Evolutionary conservation across 805 yeast species (phyloP), one percentile per base, ranked within the genome.

Genomic region (Cyberlindnera veronae): DNA sequence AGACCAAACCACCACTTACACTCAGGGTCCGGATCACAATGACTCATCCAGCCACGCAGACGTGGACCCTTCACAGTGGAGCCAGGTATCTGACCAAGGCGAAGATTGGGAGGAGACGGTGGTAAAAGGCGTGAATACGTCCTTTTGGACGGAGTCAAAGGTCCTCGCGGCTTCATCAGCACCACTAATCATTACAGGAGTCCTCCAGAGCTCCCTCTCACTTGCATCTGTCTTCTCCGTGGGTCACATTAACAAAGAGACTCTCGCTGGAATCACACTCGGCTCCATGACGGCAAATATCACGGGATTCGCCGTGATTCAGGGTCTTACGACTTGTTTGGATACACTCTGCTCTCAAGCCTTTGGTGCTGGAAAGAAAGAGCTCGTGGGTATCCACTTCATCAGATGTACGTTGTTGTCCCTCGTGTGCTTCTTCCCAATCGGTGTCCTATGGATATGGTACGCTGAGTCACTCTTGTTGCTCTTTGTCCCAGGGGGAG

Each of bases 341-440:
- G 95, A 86, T 57, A 85, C 95, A 0, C 66, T 86, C 32, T 84
- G 93, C 50, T 82, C 95, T 0, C 95, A 86, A 61, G 91, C 95
- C 0, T 85, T 76, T 59, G 95, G 95, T 5, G 84, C 93, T 5
- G 84, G 83, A n/a, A 75, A 80, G 42, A 75, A 70, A 50, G 73
- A 75, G 34, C 67, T 81, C 49, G 95, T 86, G 2, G 95, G 95
- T 0, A 56, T 78, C 14, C 85, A 84, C 56, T 66, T 83, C 54
- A 89, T 84, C 55, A 73, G 85, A 53, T 84, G 93, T 57, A 70
- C 81, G 21, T 4, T 54, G 6, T 54, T 56, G 39, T 55, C 60
- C 4, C 44, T 55, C 10, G 37, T 50, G 3, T 55, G 55, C 29
- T 56, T 56, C 36, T 15, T 55, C 2, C 60, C 60, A 15, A 44